A percentile compares a stretch with the other conserved stretches of the same genome.
Evolutionary conservation across 495 filamentous ascomycete genomes (phyloP).

Genomic region (Neurospora sp.): DNA sequence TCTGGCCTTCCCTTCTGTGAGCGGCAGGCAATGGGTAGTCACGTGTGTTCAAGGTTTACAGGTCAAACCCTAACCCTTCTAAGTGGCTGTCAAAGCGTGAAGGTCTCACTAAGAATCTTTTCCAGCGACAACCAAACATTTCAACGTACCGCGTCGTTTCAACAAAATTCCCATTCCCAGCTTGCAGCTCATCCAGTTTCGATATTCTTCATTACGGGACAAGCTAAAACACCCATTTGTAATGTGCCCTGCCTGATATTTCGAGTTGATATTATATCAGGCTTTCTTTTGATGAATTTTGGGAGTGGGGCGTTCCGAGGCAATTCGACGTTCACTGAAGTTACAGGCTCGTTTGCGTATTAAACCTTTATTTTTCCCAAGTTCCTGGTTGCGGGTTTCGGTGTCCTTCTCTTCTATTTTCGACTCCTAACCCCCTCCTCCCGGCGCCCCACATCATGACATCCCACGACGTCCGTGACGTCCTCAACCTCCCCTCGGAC

Average conservation of each 20-base stretch:
- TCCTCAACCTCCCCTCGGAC: slow-evolving; percentile 70
- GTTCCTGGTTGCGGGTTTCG: background rate
- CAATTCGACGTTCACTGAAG: background rate
- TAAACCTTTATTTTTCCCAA: background rate
- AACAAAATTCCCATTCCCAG: background rate
- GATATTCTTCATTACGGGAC: background rate
- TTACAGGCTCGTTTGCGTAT: background rate
- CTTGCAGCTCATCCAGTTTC: background rate
- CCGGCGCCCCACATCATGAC: slow-evolving; percentile 44
- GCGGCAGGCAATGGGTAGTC: background rate
- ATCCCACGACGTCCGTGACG: slow-evolving; percentile 78
- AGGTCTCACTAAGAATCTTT: background rate
- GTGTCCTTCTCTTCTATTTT: background rate
- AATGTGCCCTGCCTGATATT: background rate
- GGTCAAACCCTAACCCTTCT: background rate
- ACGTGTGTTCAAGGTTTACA: background rate
- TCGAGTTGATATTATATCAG: background rate
- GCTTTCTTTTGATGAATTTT: background rate
- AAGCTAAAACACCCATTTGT: background rate
- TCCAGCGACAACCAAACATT: background rate
- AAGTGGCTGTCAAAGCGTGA: background rate
- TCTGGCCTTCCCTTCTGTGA: background rate
- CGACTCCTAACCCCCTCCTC: background rate
- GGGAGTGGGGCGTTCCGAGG: background rate
- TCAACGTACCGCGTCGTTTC: background rate